These are phyloP conservation scores for Sapria himalayana DNA, from an alignment of 345 rosid species.

Conservation along the genomic window DNA sequence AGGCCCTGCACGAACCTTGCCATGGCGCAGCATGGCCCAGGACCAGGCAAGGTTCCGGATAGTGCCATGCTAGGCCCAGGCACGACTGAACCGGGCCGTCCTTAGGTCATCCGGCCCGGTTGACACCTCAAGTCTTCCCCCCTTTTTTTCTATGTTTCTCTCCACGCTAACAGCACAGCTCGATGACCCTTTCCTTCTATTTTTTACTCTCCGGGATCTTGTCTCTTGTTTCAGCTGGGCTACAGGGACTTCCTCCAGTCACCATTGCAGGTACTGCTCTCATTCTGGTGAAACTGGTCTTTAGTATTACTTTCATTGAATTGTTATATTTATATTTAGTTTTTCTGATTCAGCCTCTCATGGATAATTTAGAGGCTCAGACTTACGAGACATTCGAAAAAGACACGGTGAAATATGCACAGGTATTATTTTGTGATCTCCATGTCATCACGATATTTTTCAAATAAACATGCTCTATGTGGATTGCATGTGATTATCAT, in stretches of 20 bases:
- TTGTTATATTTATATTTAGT: background rate
- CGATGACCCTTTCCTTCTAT: constrained; percentile 2
- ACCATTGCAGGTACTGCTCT: constrained; percentile 94
- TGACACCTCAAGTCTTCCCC: no score
- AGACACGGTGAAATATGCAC: constrained; percentile 68
- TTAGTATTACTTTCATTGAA: no score
- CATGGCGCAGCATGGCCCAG: no score
- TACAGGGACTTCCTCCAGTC: constrained; percentile 88
- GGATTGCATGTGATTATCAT: no score
- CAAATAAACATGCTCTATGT: no score
- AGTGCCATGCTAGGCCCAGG: no score
- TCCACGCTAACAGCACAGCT: background rate
- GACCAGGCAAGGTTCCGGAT: no score
- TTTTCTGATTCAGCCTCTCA: constrained; percentile 51
- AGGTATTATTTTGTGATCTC: constrained; percentile 32
- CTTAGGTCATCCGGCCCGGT: no score
- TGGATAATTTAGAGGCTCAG: constrained; percentile 99
- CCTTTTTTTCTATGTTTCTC: background rate
- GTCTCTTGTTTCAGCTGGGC: constrained; percentile 42
- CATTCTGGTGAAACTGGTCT: no score
- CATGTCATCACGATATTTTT: no score
- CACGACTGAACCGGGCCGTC: no score
- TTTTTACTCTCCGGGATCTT: constrained; percentile 10
- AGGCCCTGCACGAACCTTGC: no score
- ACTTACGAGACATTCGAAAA: constrained; percentile 97